Conservation (phyloP, 371 early-diverging fungal genomes). For the Mortierella sp. region DNA sequence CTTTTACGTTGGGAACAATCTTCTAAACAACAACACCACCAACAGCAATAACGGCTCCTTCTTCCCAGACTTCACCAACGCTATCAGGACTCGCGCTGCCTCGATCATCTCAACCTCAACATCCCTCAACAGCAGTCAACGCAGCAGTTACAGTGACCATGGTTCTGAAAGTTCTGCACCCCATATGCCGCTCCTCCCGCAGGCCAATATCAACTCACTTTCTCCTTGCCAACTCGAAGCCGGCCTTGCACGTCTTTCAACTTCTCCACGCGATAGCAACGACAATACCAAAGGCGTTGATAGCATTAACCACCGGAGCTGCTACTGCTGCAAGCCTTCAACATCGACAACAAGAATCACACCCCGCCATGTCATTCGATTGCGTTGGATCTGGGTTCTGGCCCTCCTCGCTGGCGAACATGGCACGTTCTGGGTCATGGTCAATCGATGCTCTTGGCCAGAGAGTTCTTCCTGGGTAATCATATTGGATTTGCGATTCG, state of each 20-base stretch:
- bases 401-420: slow-evolving; percentile 31
- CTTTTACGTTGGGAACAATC: neutral
- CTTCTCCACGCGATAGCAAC: neutral
- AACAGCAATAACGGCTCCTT: neutral
- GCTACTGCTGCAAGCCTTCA: neutral
- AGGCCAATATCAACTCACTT: neutral
- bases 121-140: neutral
- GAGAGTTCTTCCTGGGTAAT: slow-evolving; percentile 48
- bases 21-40: neutral
- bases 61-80: slow-evolving; percentile 15
- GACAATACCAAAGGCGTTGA: neutral
- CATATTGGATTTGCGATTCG: neutral
- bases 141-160: neutral
- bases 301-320: too few relatives aligned
- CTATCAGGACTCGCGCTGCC: slow-evolving; percentile 18
- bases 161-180: neutral
- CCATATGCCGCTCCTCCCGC: neutral
- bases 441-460: slow-evolving; percentile 45
- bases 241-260: neutral
- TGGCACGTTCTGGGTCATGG: slow-evolving; percentile 37
- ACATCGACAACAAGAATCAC: neutral
- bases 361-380: slow-evolving; percentile 13
- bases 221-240: neutral
- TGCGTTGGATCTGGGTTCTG: slow-evolving; percentile 37
- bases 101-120: slow-evolving; percentile 17